A percentile compares a stretch with the other conserved stretches of the same genome.
Conservation (phyloP, 2,329 filamentous ascomycete genomes). For the Aspergillus sp. region DNA sequence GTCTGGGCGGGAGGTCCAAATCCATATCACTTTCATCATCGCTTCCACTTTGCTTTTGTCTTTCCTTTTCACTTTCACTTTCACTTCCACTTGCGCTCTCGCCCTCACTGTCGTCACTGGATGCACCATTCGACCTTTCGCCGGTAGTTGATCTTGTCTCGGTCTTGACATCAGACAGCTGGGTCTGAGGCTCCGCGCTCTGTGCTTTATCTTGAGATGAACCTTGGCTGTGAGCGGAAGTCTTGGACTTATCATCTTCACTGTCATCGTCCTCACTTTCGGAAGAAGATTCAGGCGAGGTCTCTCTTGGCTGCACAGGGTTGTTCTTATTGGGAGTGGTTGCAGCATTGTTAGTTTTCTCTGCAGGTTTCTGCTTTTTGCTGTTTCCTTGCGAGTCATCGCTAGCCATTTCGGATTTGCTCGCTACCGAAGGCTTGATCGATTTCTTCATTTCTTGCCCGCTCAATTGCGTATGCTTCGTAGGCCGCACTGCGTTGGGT, state of each 20-base stretch:
- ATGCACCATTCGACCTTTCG: not conserved
- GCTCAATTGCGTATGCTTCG: not conserved
- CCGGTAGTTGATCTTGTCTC: not conserved
- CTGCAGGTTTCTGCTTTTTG: not conserved
- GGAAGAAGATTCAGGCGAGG: not conserved
- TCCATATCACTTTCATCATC: slow-evolving; percentile 13
- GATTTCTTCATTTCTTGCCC: not conserved
- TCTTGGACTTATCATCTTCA: not conserved
- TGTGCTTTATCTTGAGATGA: not conserved
- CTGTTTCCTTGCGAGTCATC: not conserved
- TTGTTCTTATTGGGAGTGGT: not conserved
- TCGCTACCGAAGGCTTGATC: not conserved
- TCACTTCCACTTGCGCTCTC: slow-evolving; percentile 5
- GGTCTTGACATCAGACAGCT: not conserved
- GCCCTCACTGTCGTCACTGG: slow-evolving; percentile 4
- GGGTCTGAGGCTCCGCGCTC: not conserved
- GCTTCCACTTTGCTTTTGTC: slow-evolving; percentile 9
- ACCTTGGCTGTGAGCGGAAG: not conserved
- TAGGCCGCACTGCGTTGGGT: not conserved
- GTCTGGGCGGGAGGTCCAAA: not conserved
- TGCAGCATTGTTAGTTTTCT: not conserved
- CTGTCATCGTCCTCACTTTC: not conserved
- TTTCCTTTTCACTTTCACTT: not conserved
- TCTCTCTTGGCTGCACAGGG: not conserved
- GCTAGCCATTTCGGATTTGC: not conserved